Conservation (phyloP, 2,329 filamentous ascomycete genomes). For the Geosmithia morbida region DNA sequence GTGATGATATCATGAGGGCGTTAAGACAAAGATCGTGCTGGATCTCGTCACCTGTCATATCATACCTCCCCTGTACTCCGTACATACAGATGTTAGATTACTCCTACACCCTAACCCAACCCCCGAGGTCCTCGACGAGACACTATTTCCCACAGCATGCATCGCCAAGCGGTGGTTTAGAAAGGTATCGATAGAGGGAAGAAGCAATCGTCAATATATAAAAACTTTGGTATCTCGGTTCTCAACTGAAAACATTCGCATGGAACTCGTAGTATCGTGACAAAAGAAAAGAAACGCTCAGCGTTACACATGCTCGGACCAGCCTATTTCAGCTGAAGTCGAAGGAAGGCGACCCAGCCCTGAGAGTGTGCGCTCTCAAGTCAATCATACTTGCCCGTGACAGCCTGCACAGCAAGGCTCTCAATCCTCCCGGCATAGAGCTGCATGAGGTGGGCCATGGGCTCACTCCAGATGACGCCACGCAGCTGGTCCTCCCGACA, state of each 20-base stretch:
- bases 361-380: background rate
- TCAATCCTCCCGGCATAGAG: conserved; percentile 63
- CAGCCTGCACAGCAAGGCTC: conserved; percentile 48
- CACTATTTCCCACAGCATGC: background rate
- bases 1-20: background rate
- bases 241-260: background rate
- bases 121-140: background rate
- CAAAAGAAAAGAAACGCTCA: background rate
- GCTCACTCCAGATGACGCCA: conserved; percentile 66
- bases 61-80: background rate
- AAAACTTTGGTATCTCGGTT: background rate
- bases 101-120: background rate
- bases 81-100: background rate
- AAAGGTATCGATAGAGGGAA: background rate
- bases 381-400: conserved; percentile 8
- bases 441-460: conserved; percentile 66
- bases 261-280: background rate
- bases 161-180: too few relatives aligned
- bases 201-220: background rate
- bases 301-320: background rate
- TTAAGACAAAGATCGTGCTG: background rate
- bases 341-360: background rate
- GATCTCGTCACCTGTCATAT: background rate
- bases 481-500: conserved; percentile 54
- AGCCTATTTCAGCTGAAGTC: background rate